phyloP scores from a whole-genome alignment of 225 moss, liverwort and hornwort genomes.

The Pseudoscleropodium purum region DNA sequence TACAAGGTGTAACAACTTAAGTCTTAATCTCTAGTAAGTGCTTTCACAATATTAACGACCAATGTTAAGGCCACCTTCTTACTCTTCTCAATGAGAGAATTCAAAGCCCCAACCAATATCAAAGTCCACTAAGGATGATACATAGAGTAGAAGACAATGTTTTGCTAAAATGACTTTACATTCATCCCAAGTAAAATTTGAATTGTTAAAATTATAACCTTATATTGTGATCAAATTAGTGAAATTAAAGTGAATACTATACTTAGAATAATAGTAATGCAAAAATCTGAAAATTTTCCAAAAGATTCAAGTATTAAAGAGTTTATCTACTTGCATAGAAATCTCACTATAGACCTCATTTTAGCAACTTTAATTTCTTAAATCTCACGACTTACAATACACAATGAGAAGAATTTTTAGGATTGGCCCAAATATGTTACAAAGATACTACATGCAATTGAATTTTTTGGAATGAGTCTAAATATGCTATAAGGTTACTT shows the following conservation, averaged over 20 bases:
- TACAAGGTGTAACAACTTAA: background rate
- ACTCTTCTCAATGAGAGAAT: fast-evolving
- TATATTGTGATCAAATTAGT: too few relatives aligned
- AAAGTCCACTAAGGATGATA: background rate
- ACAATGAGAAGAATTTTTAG: background rate
- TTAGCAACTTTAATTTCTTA: background rate
- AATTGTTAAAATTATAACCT: too few relatives aligned
- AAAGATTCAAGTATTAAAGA: background rate
- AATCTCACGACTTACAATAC: background rate
- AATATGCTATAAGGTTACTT: background rate
- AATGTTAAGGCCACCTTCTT: background rate
- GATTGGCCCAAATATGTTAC: too few relatives aligned
- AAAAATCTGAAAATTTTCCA: too few relatives aligned
- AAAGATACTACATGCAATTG: too few relatives aligned
- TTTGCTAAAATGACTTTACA: background rate
- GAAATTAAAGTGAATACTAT: too few relatives aligned
- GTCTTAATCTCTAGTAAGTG: background rate
- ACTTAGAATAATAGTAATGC: too few relatives aligned
- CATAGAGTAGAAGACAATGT: background rate
- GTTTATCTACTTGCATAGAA: fast-evolving
- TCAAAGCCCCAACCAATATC: background rate
- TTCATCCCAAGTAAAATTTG: background rate
- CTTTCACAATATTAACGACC: background rate
- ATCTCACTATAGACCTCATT: fast-evolving
- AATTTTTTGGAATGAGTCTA: too few relatives aligned